A percentile compares a stretch with the other conserved stretches of the same genome.
These are phyloP conservation scores for Dipodascopsis uninucleata DNA, from an alignment of 805 yeast genomes.

Conservation along the genomic window DNA sequence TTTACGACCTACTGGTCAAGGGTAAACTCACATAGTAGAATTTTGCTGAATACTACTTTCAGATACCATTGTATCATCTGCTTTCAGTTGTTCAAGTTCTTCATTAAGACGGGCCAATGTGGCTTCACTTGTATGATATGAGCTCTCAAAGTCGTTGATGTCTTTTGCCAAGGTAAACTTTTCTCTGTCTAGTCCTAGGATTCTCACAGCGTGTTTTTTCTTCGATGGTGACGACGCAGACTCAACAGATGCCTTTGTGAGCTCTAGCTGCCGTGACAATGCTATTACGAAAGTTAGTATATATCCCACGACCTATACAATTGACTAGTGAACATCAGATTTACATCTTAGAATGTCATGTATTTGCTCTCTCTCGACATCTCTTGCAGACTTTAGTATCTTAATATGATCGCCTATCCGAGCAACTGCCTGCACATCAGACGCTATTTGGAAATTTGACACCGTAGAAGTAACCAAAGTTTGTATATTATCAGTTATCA, in stretches of 20 bases:
- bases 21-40: conserved; percentile 19
- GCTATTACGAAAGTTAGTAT: too few species aligned
- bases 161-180: conserved; percentile 28
- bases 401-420: conserved; percentile 25
- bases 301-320: too few species aligned
- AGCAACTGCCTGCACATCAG: conserved; percentile 22
- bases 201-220: conserved; percentile 16
- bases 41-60: conserved; percentile 24
- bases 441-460: conserved; percentile 19
- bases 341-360: conserved; percentile 22
- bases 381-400: conserved; percentile 24
- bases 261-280: conserved; percentile 20
- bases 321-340: not conserved
- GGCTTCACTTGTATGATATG: conserved; percentile 22
- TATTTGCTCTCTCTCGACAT: conserved; percentile 22
- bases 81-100: conserved; percentile 19
- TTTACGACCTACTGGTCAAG: too few species aligned
- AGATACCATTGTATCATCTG: conserved; percentile 18
- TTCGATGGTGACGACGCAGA: conserved; percentile 11
- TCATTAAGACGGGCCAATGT: conserved; percentile 19
- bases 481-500: conserved; percentile 2
- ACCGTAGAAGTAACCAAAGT: conserved; percentile 17
- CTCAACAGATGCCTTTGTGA: conserved; percentile 19
- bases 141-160: conserved; percentile 28
- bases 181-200: conserved; percentile 23